Conservation (phyloP, 2,329 filamentous ascomycete species). For the Aspergillus udagawae region DNA sequence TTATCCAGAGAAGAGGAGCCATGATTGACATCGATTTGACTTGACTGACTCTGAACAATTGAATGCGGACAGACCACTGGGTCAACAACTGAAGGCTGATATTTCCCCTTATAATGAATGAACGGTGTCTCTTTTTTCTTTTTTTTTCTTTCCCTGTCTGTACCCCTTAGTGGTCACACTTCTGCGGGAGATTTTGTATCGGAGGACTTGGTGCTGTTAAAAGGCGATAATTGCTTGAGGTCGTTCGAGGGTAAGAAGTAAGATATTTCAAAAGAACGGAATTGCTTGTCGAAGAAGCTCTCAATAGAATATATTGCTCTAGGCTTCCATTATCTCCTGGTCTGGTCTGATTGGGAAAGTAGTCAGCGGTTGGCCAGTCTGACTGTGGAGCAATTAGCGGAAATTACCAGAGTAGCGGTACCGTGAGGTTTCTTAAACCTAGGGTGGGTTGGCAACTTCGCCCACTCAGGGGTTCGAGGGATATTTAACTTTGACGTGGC, state of each 20-base stretch:
- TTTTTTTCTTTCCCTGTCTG: neutral
- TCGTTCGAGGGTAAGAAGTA: neutral
- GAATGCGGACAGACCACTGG: neutral
- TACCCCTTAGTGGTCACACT: neutral
- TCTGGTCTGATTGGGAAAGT: neutral
- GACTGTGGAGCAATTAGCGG: neutral
- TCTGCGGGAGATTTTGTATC: neutral
- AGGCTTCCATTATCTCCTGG: neutral
- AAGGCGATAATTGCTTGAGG: neutral
- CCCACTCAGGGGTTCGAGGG: too few relatives aligned
- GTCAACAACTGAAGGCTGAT: neutral
- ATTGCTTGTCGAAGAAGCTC: neutral
- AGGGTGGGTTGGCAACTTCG: neutral
- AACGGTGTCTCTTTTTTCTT: neutral
- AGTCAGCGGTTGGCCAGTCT: neutral
- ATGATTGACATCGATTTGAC: constrained; percentile 13
- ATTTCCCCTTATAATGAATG: neutral
- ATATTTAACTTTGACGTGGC: neutral
- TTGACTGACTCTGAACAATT: constrained; percentile 3
- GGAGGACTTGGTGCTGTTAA: neutral
- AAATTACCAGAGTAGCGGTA: neutral
- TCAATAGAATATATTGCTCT: neutral
- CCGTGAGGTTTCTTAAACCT: too few relatives aligned
- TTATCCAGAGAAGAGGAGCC: constrained; percentile 30
- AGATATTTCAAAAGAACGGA: neutral